Conservation (phyloP, 805 yeast genomes). For the Isabelozyma pseudorhagii region DNA sequence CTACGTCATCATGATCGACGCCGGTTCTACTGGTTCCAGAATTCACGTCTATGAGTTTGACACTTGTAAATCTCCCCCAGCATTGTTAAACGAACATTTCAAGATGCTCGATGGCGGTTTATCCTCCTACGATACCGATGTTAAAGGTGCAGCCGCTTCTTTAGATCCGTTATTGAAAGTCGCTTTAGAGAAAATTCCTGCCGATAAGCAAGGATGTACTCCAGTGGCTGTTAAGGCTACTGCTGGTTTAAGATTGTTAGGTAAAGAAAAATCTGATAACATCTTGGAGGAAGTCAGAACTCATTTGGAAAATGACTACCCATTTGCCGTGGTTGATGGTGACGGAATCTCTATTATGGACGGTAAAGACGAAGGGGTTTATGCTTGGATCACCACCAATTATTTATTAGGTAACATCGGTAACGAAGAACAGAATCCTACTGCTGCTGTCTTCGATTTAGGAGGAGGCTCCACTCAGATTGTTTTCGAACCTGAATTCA, state of each 20-base stretch:
- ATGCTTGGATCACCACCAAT: constrained; percentile 97
- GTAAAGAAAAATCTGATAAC: constrained; percentile 65
- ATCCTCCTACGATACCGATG: constrained; percentile 77
- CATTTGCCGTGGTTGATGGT: constrained; percentile 85
- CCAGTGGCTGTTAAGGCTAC: constrained; percentile 98
- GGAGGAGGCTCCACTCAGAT: constrained; percentile 99
- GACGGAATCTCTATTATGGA: constrained; percentile 93
- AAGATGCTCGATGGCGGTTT: constrained; percentile 91
- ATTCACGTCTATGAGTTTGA: constrained; percentile 92
- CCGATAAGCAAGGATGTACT: constrained; percentile 68
- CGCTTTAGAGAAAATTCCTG: constrained; percentile 79
- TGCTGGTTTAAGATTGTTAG: constrained; percentile 89
- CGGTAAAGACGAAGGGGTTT: constrained; percentile 96
- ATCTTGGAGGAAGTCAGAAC: constrained; percentile 74
- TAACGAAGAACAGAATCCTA: constrained; percentile 64
- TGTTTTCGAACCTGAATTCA: constrained; percentile 90
- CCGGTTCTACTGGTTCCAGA: constrained; percentile 97
- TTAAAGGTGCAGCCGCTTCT: constrained; percentile 84
- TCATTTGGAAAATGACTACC: constrained; percentile 77
- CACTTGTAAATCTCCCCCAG: constrained; percentile 82
- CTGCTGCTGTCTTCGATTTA: constrained; percentile 95
- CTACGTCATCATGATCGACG: constrained; percentile 92
- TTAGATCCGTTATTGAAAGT: constrained; percentile 75
- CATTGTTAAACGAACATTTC: constrained; percentile 73
- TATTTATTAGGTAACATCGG: constrained; percentile 94